phyloP scores from a whole-genome alignment of 2,329 filamentous ascomycete species.

The Botrytis elliptica region DNA sequence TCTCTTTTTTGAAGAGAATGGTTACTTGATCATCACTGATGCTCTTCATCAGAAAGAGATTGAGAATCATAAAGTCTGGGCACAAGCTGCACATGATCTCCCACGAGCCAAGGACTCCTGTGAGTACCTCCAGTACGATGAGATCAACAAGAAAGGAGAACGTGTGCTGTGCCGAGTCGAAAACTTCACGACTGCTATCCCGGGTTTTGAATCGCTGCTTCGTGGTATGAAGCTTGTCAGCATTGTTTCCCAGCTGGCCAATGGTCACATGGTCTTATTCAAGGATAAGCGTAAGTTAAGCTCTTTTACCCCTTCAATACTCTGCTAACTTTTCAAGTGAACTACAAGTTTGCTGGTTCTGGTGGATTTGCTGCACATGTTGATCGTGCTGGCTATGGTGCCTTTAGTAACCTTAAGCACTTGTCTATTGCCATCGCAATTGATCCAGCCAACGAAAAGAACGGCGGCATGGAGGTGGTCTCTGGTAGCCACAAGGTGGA shows the following conservation, averaged over 20 bases:
- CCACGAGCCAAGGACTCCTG: conserved; percentile 33
- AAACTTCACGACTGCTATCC: conserved; percentile 22
- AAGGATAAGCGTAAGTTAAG: conserved; percentile 35
- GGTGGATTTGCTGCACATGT: conserved; percentile 42
- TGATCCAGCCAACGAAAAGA: conserved; percentile 38
- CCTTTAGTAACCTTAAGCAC: conserved; percentile 41
- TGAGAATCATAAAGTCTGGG: conserved; percentile 36
- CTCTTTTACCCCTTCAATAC: background rate
- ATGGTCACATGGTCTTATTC: conserved; percentile 32
- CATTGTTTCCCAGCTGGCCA: conserved; percentile 32
- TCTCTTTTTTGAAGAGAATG: conserved; percentile 35
- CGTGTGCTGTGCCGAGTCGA: conserved; percentile 41
- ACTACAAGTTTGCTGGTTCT: conserved; percentile 41
- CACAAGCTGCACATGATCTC: conserved; percentile 41
- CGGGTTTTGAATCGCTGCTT: background rate
- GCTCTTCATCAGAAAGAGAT: conserved; percentile 34
- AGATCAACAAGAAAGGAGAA: conserved; percentile 39
- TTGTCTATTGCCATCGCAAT: conserved; percentile 41
- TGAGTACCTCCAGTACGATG: conserved; percentile 41
- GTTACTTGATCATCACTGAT: conserved; percentile 36
- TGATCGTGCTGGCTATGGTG: conserved; percentile 41
- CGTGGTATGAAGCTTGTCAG: background rate
- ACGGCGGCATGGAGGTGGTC: conserved; percentile 41
- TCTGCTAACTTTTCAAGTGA: conserved; percentile 30
- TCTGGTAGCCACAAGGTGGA: conserved; percentile 40